Evolutionary conservation across 805 yeast genomes (phyloP).

Genomic region (Candida orba): DNA sequence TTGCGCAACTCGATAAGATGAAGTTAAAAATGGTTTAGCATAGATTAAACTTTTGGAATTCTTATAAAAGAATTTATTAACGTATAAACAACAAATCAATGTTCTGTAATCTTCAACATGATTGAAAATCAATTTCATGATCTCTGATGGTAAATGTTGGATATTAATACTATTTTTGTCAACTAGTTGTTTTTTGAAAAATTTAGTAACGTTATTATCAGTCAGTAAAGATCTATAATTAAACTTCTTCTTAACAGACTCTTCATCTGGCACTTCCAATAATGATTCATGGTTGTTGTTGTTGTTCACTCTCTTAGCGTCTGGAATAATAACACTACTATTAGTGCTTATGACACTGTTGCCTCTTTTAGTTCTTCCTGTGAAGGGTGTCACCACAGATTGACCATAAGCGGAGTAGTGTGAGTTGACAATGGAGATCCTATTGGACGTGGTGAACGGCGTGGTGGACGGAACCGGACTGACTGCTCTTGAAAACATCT

Average conservation of each 20-base stretch:
- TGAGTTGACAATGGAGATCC: constrained; percentile 28
- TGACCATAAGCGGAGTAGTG: constrained; percentile 33
- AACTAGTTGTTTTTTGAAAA: constrained; percentile 23
- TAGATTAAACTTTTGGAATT: constrained; percentile 52
- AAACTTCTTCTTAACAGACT: constrained; percentile 9
- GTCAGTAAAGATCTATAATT: constrained; percentile 16
- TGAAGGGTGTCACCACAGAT: constrained; percentile 19
- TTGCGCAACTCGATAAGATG: constrained; percentile 77
- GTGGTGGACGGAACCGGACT: not conserved
- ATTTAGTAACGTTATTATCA: constrained; percentile 17
- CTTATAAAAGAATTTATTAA: constrained; percentile 42
- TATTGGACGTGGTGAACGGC: constrained; percentile 6
- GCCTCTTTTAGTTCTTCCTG: not conserved
- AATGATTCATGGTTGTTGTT: not conserved
- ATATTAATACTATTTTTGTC: constrained; percentile 26
- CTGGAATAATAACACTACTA: not conserved
- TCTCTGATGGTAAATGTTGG: constrained; percentile 28
- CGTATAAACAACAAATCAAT: constrained; percentile 40
- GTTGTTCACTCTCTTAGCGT: not conserved
- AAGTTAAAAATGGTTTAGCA: constrained; percentile 44
- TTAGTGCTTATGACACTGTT: constrained; percentile 1
- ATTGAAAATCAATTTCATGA: constrained; percentile 21
- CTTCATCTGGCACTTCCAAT: not conserved
- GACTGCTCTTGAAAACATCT: too few species aligned
- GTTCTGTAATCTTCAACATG: constrained; percentile 32